These are phyloP conservation scores for Babesia ovis DNA, from an alignment of 169 alveolate species.

Conservation along the genomic window DNA sequence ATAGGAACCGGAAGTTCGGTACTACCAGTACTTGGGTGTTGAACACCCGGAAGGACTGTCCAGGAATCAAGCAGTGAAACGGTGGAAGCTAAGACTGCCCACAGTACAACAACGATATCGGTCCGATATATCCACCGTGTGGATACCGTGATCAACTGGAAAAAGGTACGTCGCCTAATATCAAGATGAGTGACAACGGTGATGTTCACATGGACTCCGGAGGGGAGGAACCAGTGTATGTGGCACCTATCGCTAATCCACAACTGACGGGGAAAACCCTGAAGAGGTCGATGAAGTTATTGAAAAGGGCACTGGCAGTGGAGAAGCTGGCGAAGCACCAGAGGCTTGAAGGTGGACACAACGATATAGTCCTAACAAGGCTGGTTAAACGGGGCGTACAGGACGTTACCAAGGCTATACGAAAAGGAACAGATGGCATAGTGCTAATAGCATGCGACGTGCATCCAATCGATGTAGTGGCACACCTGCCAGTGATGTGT, in stretches of 20 bases:
- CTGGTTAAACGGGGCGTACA: slow-evolving; percentile 91
- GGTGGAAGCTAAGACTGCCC: no score
- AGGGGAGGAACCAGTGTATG: slow-evolving; percentile 66
- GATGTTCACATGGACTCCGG: slow-evolving; percentile 29
- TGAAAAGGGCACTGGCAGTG: slow-evolving; percentile 75
- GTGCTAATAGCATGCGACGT: slow-evolving; percentile 94
- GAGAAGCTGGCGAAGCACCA: slow-evolving; percentile 72
- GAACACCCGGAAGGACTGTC: no score
- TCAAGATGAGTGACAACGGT: slow-evolving; percentile 20
- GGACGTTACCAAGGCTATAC: slow-evolving; percentile 93
- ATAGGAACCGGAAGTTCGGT: no score
- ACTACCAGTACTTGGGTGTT: no score
- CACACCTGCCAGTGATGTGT: slow-evolving; percentile 94
- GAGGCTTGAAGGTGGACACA: slow-evolving; percentile 16
- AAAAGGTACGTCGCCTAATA: no score
- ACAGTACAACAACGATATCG: no score
- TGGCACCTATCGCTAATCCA: slow-evolving; percentile 93
- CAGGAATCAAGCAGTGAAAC: no score
- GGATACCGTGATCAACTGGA: no score
- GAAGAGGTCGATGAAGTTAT: slow-evolving; percentile 84
- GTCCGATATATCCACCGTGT: no score
- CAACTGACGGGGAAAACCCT: slow-evolving; percentile 85
- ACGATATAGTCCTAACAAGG: slow-evolving; percentile 65
- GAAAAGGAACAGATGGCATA: slow-evolving; percentile 89
- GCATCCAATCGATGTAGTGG: slow-evolving; percentile 93